These are phyloP conservation scores for Poa pratensis DNA, from an alignment of 176 grass and related monocot genomes.

Conservation along the genomic window DNA sequence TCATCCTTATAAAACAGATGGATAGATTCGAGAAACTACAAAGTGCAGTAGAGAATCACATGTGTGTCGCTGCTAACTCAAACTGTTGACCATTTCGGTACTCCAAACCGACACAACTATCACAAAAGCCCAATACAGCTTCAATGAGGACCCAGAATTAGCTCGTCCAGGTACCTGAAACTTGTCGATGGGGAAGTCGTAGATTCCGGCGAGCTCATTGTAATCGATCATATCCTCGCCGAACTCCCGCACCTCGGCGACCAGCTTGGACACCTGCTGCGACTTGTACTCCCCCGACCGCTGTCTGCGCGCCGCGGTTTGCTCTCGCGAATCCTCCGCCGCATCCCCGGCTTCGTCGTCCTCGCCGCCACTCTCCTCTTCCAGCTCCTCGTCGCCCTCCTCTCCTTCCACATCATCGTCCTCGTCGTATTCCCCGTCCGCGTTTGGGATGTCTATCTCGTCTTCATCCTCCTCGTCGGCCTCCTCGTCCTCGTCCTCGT, in stretches of 20 bases:
- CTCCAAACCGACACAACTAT: not conserved
- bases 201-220: conserved; percentile 81
- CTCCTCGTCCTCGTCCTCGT: conserved; percentile 57
- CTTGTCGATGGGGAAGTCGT: conserved; percentile 88
- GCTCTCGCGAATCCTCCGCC: conserved; percentile 35
- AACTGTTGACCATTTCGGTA: not conserved
- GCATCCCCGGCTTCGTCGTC: conserved; percentile 28
- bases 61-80: not conserved
- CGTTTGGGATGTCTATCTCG: conserved; percentile 44
- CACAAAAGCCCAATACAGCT: not conserved
- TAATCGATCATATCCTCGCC: conserved; percentile 82
- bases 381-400: conserved; percentile 45
- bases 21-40: not conserved
- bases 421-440: conserved; percentile 45
- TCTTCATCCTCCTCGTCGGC: conserved; percentile 58
- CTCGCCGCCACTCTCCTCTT: conserved; percentile 56
- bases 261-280: conserved; percentile 61
- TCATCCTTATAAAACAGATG: not conserved
- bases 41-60: not conserved
- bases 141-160: not conserved
- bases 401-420: conserved; percentile 50
- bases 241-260: conserved; percentile 79
- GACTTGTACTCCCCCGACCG: conserved; percentile 74
- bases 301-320: conserved; percentile 32
- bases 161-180: conserved; percentile 95